Conservation (phyloP, 108 stramenopile species). For the Heterococcus sp. region DNA sequence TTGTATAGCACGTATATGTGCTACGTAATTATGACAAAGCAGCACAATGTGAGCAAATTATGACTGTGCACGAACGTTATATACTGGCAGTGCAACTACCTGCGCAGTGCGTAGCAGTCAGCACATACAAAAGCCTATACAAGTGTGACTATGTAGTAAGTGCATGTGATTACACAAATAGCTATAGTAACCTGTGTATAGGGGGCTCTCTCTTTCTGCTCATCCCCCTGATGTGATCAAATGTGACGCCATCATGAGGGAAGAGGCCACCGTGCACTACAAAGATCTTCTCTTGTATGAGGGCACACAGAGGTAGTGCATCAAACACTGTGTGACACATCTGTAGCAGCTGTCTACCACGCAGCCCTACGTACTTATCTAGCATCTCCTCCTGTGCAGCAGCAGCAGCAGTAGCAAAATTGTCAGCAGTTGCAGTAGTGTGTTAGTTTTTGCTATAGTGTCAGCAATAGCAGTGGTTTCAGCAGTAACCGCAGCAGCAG, state of each 20-base stretch:
- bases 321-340: constrained; percentile 57
- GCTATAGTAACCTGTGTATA: constrained; percentile 17
- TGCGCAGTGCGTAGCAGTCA: neutral
- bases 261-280: constrained; percentile 68
- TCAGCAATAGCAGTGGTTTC: neutral
- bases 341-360: constrained; percentile 46
- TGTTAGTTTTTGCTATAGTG: neutral
- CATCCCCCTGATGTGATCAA: constrained; percentile 58
- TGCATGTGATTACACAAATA: neutral
- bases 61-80: too few relatives aligned
- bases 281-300: constrained; percentile 59
- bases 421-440: neutral
- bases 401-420: neutral
- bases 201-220: constrained; percentile 57
- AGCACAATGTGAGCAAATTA: too few relatives aligned
- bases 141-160: neutral
- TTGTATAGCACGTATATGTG: too few relatives aligned
- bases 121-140: neutral
- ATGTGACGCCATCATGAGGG: constrained; percentile 51
- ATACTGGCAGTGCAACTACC: too few relatives aligned
- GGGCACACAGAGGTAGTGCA: constrained; percentile 61
- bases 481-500: neutral
- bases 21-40: too few relatives aligned
- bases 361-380: constrained; percentile 54
- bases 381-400: constrained; percentile 22